A percentile compares a stretch with the other conserved stretches of the same genome.
Evolutionary conservation across 2,329 filamentous ascomycete species (phyloP).

Genomic region (Fonsecaea nubica): DNA sequence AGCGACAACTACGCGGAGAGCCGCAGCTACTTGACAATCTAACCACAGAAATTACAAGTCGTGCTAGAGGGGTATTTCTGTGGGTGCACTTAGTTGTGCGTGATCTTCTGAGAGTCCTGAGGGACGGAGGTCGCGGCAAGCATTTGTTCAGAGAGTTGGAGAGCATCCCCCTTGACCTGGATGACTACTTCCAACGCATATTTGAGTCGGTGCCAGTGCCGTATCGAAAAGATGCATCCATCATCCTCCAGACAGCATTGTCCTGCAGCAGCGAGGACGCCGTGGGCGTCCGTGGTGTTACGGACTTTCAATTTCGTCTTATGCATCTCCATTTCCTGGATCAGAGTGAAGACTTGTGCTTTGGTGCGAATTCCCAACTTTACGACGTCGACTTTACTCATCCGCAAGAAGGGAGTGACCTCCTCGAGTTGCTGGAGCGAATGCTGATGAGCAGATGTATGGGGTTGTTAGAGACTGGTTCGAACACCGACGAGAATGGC

Average conservation of each 20-base stretch:
- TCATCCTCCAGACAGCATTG: conserved; percentile 28
- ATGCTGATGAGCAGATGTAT: neutral
- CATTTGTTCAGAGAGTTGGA: conserved; percentile 13
- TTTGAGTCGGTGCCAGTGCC: conserved; percentile 18
- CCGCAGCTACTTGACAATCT: neutral
- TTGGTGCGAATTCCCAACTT: neutral
- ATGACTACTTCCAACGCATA: conserved; percentile 28
- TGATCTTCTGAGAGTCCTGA: conserved; percentile 44
- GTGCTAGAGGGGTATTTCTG: conserved; percentile 53
- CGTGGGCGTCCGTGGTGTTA: neutral
- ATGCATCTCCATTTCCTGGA: neutral
- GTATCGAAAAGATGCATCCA: conserved; percentile 25
- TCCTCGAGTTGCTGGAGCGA: neutral
- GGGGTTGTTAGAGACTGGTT: neutral
- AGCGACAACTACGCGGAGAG: neutral
- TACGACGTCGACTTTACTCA: neutral
- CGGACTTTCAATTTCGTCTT: neutral
- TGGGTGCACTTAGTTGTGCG: conserved; percentile 56
- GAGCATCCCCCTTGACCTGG: conserved; percentile 27
- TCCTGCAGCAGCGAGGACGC: neutral
- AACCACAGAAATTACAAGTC: conserved; percentile 43
- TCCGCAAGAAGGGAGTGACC: neutral
- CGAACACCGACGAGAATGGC: neutral
- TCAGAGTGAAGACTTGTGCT: neutral
- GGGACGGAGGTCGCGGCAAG: conserved; percentile 17